phyloP scores from a whole-genome alignment of 208 protist species.

The Acanthamoeba healyi region DNA sequence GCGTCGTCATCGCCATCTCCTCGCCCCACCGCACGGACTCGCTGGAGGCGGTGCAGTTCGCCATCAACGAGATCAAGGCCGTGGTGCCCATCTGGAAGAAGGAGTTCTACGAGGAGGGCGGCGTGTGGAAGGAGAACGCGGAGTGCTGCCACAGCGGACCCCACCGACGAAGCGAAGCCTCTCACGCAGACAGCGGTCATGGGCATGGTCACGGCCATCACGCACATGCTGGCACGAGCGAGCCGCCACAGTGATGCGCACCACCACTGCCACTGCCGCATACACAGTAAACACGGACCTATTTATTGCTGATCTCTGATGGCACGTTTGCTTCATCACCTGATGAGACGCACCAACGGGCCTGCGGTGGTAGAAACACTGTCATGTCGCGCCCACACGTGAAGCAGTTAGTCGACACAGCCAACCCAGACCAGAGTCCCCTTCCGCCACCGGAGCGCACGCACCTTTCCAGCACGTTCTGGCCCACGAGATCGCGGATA shows the following conservation, averaged over 20 bases:
- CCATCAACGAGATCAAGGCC: constrained; percentile 90
- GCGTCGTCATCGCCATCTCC: constrained; percentile 88
- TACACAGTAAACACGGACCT: neutral
- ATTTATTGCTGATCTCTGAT: neutral
- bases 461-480: constrained; percentile 60
- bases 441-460: neutral
- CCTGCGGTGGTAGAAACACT: constrained; percentile 41
- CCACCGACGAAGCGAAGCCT: neutral
- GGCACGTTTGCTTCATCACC: neutral
- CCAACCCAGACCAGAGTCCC: too few relatives aligned
- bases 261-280: too few relatives aligned
- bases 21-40: constrained; percentile 86
- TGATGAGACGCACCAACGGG: constrained; percentile 7
- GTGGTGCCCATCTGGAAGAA: constrained; percentile 91
- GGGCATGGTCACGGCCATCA: neutral
- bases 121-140: constrained; percentile 87
- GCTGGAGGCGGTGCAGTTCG: constrained; percentile 86
- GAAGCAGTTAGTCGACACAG: too few relatives aligned
- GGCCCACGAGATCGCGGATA: constrained; percentile 19
- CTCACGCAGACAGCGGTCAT: neutral
- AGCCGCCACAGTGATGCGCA: neutral
- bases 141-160: constrained; percentile 82
- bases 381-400: neutral
- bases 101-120: constrained; percentile 85
- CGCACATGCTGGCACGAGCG: neutral